phyloP scores from a whole-genome alignment of 1,284 basidiomycete species.

The Malassezia nana region DNA sequence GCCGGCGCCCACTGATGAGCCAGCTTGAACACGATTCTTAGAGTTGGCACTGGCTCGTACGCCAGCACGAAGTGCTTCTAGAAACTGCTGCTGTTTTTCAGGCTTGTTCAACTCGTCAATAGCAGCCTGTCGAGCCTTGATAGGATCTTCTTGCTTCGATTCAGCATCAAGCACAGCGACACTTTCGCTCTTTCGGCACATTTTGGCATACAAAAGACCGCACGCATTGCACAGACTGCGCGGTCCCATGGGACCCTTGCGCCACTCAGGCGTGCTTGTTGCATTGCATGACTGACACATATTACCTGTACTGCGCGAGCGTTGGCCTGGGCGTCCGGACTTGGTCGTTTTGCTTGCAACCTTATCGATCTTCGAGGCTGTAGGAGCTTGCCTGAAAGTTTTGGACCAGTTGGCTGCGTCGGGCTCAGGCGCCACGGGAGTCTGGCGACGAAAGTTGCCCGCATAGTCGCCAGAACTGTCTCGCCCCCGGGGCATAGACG shows the following conservation, averaged over 20 bases:
- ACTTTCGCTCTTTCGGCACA: constrained; percentile 17
- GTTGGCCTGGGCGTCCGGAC: neutral
- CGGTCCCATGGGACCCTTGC: constrained; percentile 23
- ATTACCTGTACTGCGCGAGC: neutral
- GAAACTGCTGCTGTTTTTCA: constrained; percentile 1
- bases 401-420: neutral
- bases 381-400: neutral
- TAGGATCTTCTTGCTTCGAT: neutral
- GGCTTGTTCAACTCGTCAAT: constrained; percentile 1
- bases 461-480: neutral
- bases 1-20: neutral
- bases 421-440: neutral
- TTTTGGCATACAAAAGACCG: constrained; percentile 23
- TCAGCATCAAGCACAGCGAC: constrained; percentile 7
- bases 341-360: neutral
- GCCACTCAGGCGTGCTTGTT: constrained; percentile 24
- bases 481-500: neutral
- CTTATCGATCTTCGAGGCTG: neutral
- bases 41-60: neutral
- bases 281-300: constrained; percentile 21
- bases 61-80: constrained; percentile 6
- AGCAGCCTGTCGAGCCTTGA: neutral
- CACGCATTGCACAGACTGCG: constrained; percentile 26
- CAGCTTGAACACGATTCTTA: neutral
- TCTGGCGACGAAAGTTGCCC: neutral